A percentile compares a stretch with the other conserved stretches of the same genome.
phyloP scores from a whole-genome alignment of 768 basidiomycete genomes.

The Rhodosporidiobolus sp. region DNA sequence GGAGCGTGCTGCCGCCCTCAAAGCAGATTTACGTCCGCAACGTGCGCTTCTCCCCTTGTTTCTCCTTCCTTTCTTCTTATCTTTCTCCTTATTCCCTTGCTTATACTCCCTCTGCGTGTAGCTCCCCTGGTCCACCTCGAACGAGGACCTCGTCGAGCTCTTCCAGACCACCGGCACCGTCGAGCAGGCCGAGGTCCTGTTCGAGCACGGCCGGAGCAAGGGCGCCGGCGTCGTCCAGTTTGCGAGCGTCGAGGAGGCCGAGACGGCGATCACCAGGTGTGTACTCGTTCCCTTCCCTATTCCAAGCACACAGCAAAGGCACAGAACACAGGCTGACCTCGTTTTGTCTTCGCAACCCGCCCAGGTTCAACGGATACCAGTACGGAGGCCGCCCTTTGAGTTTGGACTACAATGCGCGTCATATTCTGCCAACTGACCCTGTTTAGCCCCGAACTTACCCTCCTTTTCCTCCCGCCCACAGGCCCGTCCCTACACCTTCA shows the following conservation, averaged over 20 bases:
- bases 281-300: too few relatives aligned
- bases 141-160: conserved; percentile 94
- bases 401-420: conserved; percentile 24
- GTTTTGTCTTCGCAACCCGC: too few relatives aligned
- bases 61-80: not conserved
- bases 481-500: conserved; percentile 5
- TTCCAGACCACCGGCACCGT: conserved; percentile 95
- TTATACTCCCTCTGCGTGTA: conserved; percentile 47
- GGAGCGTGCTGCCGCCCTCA: conserved; percentile 41
- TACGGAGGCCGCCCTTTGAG: conserved; percentile 35
- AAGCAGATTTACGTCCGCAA: conserved; percentile 99
- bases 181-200: conserved; percentile 88
- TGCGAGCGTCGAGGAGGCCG: conserved; percentile 76
- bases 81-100: too few relatives aligned
- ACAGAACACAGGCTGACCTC: too few relatives aligned
- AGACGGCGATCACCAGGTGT: conserved; percentile 55
- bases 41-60: conserved; percentile 57
- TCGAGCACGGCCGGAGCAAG: conserved; percentile 86
- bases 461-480: too few relatives aligned
- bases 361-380: conserved; percentile 6
- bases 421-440: too few relatives aligned
- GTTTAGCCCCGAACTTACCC: too few relatives aligned
- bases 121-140: conserved; percentile 98
- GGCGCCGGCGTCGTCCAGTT: conserved; percentile 97
- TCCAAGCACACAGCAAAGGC: too few relatives aligned